These are phyloP conservation scores for Phytophthora pistaciae DNA, from an alignment of 352 stramenopile species.

Conservation along the genomic window DNA sequence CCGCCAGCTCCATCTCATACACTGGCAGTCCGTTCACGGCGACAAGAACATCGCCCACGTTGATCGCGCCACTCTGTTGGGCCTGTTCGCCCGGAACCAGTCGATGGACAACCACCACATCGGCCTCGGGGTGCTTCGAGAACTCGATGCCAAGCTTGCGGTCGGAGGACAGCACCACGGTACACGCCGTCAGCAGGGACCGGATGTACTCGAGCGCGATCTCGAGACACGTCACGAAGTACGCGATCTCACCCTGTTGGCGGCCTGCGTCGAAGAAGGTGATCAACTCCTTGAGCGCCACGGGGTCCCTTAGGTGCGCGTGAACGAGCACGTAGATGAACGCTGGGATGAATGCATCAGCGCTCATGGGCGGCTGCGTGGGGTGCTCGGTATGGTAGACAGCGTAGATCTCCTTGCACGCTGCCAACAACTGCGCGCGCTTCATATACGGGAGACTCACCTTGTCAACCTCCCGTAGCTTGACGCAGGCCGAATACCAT, in stretches of 20 bases:
- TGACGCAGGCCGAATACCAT: constrained; percentile 68
- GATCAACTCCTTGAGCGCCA: constrained; percentile 83
- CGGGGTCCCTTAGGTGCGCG: constrained; percentile 67
- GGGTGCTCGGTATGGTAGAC: constrained; percentile 80
- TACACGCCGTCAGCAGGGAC: constrained; percentile 84
- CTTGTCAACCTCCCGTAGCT: constrained; percentile 82
- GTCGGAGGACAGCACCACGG: constrained; percentile 74
- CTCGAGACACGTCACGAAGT: constrained; percentile 90
- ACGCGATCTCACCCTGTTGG: constrained; percentile 81
- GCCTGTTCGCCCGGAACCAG: constrained; percentile 71
- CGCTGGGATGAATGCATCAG: constrained; percentile 87
- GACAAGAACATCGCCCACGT: constrained; percentile 78
- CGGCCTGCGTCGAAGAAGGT: constrained; percentile 79
- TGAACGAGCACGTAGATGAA: constrained; percentile 92
- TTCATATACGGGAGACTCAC: constrained; percentile 88
- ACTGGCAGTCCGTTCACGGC: constrained; percentile 84
- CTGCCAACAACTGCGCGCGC: constrained; percentile 70
- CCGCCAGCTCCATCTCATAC: constrained; percentile 81
- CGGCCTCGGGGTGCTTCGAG: constrained; percentile 49
- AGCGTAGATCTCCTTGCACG: constrained; percentile 88
- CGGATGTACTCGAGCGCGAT: constrained; percentile 91
- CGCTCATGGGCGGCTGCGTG: constrained; percentile 80
- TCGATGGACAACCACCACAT: constrained; percentile 69
- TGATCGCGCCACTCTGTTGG: constrained; percentile 64
- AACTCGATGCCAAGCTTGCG: constrained; percentile 86